Base-by-base conservation (phyloP, 306 rosid genomes). In the Malus asiatica region DNA sequence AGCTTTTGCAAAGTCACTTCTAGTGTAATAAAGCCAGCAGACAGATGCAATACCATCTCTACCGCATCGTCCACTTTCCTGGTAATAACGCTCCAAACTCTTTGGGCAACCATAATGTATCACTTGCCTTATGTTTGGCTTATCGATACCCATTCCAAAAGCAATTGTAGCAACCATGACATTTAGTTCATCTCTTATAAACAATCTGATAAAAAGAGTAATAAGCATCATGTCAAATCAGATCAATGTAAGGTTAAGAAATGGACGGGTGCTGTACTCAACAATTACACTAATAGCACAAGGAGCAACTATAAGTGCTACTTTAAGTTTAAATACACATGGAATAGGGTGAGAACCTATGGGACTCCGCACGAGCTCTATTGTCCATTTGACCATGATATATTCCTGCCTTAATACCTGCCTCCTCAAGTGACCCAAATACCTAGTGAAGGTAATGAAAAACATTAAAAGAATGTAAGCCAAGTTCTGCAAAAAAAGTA, bases 111-210 rank as follows among this genome's bases (percentile, higher is more conserved):
- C 98, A 80, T 88, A 91, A 78, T 93, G 98, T 79, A 93, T 93
- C 80, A 93, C 98, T 81, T 88, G 88, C 80, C 98, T 87, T 83
- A 93, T 83, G 77, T 91, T 88, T 63, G 98, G 98, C 85, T 93
- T 93, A 84, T 93, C 98, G 77, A 93, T 93, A 67, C 98, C 98
- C 97, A 93, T 93, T 62, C 98, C 98, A 88, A 93, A 93, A 77
- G 98, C 97, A 73, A 93, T 71, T 60, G 98, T 93, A 32, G 98
- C 98, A 79, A 93, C 97, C 98, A 93, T 93, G 76, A 93, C 80
- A 76, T 87, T 87, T 58, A 88, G 68, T 86, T 91, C 97, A 72
- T 93, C 98, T 78, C 89, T 87, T 60, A 91, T 87, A 82, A 93
- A 93, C 78, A 89, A 81, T 83, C 98, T 91, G 88, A 78, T 44